Conservation (phyloP, 352 stramenopile species). For the Phytophthora pisi region DNA sequence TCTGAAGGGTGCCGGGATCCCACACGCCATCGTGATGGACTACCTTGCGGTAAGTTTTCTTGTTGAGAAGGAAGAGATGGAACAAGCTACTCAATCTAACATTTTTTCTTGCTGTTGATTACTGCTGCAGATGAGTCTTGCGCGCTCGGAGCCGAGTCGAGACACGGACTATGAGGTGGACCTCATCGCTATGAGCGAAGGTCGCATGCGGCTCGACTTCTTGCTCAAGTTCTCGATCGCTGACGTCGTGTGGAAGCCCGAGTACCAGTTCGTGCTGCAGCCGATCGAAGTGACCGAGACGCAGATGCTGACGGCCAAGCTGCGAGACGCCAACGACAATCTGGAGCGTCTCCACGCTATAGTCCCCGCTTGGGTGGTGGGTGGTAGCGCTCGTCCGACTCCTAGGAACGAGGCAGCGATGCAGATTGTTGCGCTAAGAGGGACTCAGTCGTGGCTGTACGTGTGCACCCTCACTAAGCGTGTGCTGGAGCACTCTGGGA, state of each 20-base stretch:
- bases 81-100: too few relatives aligned
- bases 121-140: slow-evolving; percentile 22
- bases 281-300: slow-evolving; percentile 34
- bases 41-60: slow-evolving; percentile 26
- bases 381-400: not conserved
- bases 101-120: not conserved
- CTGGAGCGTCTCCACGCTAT: slow-evolving; percentile 35
- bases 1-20: slow-evolving; percentile 31
- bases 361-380: slow-evolving; percentile 29
- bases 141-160: slow-evolving; percentile 2
- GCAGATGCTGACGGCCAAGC: slow-evolving; percentile 32
- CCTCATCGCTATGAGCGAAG: slow-evolving; percentile 29
- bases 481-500: slow-evolving; percentile 17
- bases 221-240: slow-evolving; percentile 33
- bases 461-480: slow-evolving; percentile 19
- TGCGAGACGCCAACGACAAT: slow-evolving; percentile 31
- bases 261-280: slow-evolving; percentile 40
- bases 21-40: slow-evolving; percentile 33
- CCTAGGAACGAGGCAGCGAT: slow-evolving; percentile 11
- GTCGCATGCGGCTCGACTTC: slow-evolving; percentile 32
- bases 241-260: slow-evolving; percentile 29
- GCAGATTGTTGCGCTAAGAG: slow-evolving; percentile 27
- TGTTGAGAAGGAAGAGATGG: too few relatives aligned
- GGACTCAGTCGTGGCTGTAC: slow-evolving; percentile 24
- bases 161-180: slow-evolving; percentile 26